Evolutionary conservation across 2,329 filamentous ascomycete species (phyloP).

Genomic region (Colletotrichum magnum): DNA sequence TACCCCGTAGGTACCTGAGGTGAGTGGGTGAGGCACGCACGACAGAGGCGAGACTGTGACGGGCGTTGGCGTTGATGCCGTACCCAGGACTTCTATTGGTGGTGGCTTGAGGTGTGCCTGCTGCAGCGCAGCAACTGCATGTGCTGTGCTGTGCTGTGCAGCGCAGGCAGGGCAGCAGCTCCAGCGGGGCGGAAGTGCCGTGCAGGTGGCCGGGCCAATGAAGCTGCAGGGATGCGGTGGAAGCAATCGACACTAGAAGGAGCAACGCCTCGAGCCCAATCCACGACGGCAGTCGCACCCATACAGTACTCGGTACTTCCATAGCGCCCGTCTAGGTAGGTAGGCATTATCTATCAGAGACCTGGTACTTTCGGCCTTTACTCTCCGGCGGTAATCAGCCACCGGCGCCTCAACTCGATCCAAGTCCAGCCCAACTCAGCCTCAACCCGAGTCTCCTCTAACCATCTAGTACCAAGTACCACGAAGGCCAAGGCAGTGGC

Average conservation of each 20-base stretch:
- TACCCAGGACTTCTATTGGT: too few species aligned
- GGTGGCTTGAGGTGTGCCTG: too few species aligned
- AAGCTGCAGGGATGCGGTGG: constrained; percentile 6
- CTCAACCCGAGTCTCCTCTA: background rate
- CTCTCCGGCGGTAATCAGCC: background rate
- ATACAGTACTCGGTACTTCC: background rate
- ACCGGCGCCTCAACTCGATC: constrained; percentile 10
- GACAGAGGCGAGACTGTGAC: too few species aligned
- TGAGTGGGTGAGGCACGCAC: too few species aligned
- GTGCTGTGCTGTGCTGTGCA: background rate
- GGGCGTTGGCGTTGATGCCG: too few species aligned
- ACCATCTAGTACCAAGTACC: too few species aligned
- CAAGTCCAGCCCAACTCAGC: constrained; percentile 2
- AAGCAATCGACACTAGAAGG: background rate
- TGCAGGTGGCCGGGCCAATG: constrained; percentile 34
- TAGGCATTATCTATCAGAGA: background rate
- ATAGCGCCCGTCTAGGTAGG: background rate
- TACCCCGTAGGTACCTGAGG: too few species aligned
- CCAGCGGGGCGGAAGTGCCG: constrained; percentile 31
- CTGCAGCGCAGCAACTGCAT: constrained; percentile 5
- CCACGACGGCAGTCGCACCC: background rate
- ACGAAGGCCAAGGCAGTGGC: too few species aligned
- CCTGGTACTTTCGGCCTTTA: background rate
- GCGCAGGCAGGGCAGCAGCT: constrained; percentile 17
- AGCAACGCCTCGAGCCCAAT: background rate